Percentiles rank a stretch among this genome's conserved stretches.
Conservation (phyloP, 495 filamentous ascomycete genomes). For the Choiromyces venosus region DNA sequence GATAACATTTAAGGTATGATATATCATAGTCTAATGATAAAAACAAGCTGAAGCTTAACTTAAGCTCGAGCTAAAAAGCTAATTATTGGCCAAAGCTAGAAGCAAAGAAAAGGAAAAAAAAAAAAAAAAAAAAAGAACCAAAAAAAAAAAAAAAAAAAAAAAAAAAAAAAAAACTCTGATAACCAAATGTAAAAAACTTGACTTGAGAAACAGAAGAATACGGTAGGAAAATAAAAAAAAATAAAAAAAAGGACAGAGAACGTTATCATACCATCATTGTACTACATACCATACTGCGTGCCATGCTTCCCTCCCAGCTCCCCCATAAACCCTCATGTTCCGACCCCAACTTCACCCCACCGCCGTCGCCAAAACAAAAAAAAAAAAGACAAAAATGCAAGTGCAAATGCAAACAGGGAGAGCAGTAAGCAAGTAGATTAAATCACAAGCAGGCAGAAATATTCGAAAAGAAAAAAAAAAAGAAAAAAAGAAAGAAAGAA, state of each 20-base stretch:
- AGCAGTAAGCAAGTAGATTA: neutral
- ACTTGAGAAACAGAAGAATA: neutral
- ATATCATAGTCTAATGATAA: too few species aligned
- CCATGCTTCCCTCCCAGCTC: neutral
- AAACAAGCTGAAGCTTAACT: neutral
- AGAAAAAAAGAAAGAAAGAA: slow-evolving; percentile 45
- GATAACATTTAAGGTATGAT: neutral
- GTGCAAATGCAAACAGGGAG: neutral
- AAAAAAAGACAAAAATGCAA: neutral
- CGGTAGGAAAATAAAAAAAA: neutral
- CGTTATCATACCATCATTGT: too few species aligned
- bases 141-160: slow-evolving; percentile 28
- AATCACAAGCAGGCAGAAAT: neutral
- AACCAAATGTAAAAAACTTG: neutral
- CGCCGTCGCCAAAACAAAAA: too few species aligned
- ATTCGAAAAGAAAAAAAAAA: slow-evolving; percentile 7
- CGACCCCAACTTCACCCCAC: neutral
- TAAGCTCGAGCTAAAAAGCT: neutral
- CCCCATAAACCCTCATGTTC: neutral
- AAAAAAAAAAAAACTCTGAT: slow-evolving; percentile 7
- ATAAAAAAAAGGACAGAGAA: too few species aligned
- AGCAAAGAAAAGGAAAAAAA: slow-evolving; percentile 22
- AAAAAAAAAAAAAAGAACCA: slow-evolving; percentile 41
- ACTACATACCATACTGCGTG: too few species aligned
- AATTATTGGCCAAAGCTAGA: slow-evolving; percentile 4